phyloP scores from a whole-genome alignment of 768 basidiomycete genomes.

The Kwoniella sp. region DNA sequence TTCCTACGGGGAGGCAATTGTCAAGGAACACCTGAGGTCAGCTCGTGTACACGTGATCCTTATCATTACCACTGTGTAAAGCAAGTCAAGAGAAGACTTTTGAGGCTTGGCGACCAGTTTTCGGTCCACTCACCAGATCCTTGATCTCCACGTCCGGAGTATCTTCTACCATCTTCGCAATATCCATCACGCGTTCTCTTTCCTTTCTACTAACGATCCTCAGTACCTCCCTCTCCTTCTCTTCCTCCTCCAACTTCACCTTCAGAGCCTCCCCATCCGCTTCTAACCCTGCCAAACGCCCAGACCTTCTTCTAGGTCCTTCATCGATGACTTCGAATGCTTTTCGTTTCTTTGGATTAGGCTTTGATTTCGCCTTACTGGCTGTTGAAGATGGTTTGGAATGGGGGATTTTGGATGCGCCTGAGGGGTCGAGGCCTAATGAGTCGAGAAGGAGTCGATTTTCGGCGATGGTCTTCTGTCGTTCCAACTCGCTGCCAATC shows the following conservation, averaged over 20 bases:
- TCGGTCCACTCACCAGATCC: slow-evolving; percentile 29
- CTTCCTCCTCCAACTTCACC: slow-evolving; percentile 37
- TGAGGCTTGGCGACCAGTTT: no score
- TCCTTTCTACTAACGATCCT: slow-evolving; percentile 38
- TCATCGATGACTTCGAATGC: slow-evolving; percentile 22
- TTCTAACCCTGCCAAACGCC: slow-evolving; percentile 45
- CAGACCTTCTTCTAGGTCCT: slow-evolving; percentile 41
- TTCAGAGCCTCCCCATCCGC: slow-evolving; percentile 41
- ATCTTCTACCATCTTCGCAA: slow-evolving; percentile 44
- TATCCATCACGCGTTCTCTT: slow-evolving; percentile 40
- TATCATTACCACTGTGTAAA: no score
- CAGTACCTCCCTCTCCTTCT: slow-evolving; percentile 43
- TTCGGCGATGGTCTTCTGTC: slow-evolving; percentile 51
- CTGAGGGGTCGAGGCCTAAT: slow-evolving; percentile 46
- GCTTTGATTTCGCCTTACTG: slow-evolving; percentile 16
- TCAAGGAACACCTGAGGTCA: background rate
- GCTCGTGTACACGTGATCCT: no score
- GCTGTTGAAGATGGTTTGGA: slow-evolving; percentile 13
- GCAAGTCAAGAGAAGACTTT: no score
- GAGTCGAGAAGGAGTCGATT: slow-evolving; percentile 51
- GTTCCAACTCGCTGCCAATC: slow-evolving; percentile 48
- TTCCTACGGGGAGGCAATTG: slow-evolving; percentile 16
- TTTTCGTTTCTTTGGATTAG: slow-evolving; percentile 33
- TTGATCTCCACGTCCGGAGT: slow-evolving; percentile 21
- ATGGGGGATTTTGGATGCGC: slow-evolving; percentile 31